These are phyloP conservation scores for Sphaerosporella brunnea DNA, from an alignment of 495 filamentous ascomycete species.

Conservation along the genomic window DNA sequence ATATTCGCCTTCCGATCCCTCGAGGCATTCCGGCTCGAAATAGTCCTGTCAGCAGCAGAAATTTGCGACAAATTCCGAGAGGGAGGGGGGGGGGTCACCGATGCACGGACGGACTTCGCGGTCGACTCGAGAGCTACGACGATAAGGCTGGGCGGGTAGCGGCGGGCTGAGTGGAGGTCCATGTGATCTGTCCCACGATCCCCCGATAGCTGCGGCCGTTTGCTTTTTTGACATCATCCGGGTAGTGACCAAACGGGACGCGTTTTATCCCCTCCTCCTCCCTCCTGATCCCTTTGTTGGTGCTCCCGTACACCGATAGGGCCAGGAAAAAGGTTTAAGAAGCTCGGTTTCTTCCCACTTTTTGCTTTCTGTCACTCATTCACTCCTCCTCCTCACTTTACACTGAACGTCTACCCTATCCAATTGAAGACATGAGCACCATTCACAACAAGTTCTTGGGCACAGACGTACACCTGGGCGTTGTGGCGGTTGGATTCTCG, in stretches of 20 bases:
- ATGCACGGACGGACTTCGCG: no score
- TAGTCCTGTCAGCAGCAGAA: not conserved
- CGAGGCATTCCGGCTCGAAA: not conserved
- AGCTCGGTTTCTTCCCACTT: not conserved
- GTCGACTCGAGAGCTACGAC: no score
- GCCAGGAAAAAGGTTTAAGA: no score
- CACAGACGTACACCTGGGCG: conserved; percentile 57
- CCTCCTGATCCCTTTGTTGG: no score
- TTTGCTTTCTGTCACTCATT: not conserved
- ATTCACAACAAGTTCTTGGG: conserved; percentile 68
- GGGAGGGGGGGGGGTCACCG: no score
- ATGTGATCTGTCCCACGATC: no score
- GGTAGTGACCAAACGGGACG: not conserved
- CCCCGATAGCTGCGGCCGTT: no score
- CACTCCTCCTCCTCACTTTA: not conserved
- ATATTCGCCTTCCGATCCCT: not conserved
- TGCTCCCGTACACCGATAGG: no score
- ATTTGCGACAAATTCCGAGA: no score
- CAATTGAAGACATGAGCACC: conserved; percentile 29
- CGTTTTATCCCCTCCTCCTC: not conserved
- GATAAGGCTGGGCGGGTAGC: no score
- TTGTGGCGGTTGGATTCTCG: conserved; percentile 92
- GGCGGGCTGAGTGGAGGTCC: no score
- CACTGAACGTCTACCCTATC: not conserved
- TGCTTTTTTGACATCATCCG: no score